These are phyloP conservation scores for Lanmaoa pseudosensibilis DNA, from an alignment of 768 basidiomycete genomes.

Conservation along the genomic window DNA sequence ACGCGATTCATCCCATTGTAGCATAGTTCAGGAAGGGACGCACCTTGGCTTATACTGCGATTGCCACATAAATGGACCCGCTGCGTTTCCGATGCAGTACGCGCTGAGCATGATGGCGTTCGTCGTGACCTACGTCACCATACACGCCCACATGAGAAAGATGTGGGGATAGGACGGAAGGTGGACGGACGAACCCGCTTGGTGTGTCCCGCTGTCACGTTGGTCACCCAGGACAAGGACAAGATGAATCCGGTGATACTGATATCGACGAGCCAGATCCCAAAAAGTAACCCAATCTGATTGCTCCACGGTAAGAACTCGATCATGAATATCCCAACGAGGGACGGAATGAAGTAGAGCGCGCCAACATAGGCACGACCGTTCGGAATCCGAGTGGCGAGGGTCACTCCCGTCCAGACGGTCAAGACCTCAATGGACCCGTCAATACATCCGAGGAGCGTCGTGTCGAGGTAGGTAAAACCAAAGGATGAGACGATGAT, in stretches of 20 bases:
- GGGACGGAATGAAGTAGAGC: slow-evolving; percentile 63
- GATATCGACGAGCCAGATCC: slow-evolving; percentile 38
- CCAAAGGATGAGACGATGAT: slow-evolving; percentile 70
- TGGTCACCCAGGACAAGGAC: slow-evolving; percentile 62
- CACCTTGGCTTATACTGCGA: slow-evolving; percentile 64
- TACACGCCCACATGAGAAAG: not conserved
- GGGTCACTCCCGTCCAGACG: slow-evolving; percentile 62
- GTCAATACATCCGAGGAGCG: slow-evolving; percentile 65
- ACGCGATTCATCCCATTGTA: not conserved
- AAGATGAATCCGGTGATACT: slow-evolving; percentile 61
- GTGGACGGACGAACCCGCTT: slow-evolving; percentile 54
- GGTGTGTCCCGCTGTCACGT: slow-evolving; percentile 69
- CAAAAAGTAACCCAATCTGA: slow-evolving; percentile 63
- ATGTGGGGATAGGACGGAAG: not conserved
- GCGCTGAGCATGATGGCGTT: slow-evolving; percentile 76
- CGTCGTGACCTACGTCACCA: slow-evolving; percentile 23
- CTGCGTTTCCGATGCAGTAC: slow-evolving; percentile 66
- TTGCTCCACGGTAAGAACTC: slow-evolving; percentile 65
- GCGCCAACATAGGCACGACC: slow-evolving; percentile 61
- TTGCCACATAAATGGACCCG: slow-evolving; percentile 78
- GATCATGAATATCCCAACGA: slow-evolving; percentile 61
- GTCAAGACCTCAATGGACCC: slow-evolving; percentile 67
- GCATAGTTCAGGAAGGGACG: not conserved
- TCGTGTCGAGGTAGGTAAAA: slow-evolving; percentile 62
- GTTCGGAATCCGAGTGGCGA: slow-evolving; percentile 57